phyloP scores from a whole-genome alignment of 208 protist species.

The Leishmania aethiopica region DNA sequence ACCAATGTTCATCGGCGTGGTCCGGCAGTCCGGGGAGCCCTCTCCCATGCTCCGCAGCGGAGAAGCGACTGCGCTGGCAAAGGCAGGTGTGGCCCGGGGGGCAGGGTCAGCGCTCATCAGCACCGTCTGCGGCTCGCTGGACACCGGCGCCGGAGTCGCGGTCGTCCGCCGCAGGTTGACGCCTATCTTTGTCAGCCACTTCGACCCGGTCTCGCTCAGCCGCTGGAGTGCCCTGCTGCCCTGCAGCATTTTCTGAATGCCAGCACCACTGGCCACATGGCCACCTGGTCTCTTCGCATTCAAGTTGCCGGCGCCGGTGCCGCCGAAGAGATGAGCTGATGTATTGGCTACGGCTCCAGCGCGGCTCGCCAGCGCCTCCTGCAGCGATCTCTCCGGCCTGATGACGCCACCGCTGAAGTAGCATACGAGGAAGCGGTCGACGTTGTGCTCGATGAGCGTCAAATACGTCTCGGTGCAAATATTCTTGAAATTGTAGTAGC shows the following conservation, averaged over 20 bases:
- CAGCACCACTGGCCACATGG: neutral
- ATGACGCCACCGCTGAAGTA: constrained; percentile 37
- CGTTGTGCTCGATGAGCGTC: constrained; percentile 53
- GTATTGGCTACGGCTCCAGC: neutral
- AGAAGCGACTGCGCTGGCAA: neutral
- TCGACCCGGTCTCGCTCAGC: constrained; percentile 27
- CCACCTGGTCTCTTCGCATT: neutral
- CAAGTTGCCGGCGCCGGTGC: neutral
- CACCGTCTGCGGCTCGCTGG: neutral
- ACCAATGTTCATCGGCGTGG: neutral
- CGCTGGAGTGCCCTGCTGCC: constrained; percentile 20
- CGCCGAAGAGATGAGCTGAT: neutral
- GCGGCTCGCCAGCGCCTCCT: constrained; percentile 18
- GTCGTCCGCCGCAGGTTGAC: constrained; percentile 15
- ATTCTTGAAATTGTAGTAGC: constrained; percentile 54
- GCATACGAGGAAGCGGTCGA: constrained; percentile 59
- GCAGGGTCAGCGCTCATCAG: neutral
- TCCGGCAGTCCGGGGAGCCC: neutral
- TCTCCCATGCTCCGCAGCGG: neutral
- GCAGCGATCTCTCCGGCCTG: constrained; percentile 25
- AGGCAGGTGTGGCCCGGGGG: neutral
- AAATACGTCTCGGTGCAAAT: constrained; percentile 62
- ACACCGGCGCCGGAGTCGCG: constrained; percentile 5
- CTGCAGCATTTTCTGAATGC: constrained; percentile 29
- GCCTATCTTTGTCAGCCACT: constrained; percentile 26